These are phyloP conservation scores for Mycena vulgaris DNA, from an alignment of 768 basidiomycete species.

Conservation along the genomic window DNA sequence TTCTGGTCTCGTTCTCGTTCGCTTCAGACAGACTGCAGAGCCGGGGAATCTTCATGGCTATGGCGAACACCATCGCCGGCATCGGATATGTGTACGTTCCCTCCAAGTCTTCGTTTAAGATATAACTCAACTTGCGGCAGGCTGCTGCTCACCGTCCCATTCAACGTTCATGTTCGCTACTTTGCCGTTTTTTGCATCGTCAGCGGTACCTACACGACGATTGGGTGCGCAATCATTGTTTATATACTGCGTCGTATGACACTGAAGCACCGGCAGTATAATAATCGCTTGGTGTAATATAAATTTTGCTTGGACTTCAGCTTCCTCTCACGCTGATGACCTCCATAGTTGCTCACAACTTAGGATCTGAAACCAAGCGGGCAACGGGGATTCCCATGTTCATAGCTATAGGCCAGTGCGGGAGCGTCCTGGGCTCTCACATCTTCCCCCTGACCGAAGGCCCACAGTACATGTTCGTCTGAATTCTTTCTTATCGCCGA, in stretches of 20 bases:
- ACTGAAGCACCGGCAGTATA: constrained; percentile 49
- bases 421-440: constrained; percentile 81
- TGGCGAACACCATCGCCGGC: constrained; percentile 62
- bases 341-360: constrained; percentile 75
- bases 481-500: neutral
- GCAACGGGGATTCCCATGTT: constrained; percentile 85
- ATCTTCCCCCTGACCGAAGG: constrained; percentile 76
- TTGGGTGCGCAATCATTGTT: constrained; percentile 55
- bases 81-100: constrained; percentile 76
- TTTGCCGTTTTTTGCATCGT: constrained; percentile 87
- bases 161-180: constrained; percentile 76
- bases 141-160: constrained; percentile 67
- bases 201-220: constrained; percentile 82
- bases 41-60: constrained; percentile 65
- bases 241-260: too few species aligned
- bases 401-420: constrained; percentile 86
- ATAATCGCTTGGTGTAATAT: constrained; percentile 83
- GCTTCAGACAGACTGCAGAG: constrained; percentile 77
- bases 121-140: constrained; percentile 44
- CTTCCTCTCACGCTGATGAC: constrained; percentile 1
- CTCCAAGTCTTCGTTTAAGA: neutral
- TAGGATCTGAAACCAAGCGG: constrained; percentile 84
- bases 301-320: constrained; percentile 14
- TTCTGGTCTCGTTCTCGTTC: constrained; percentile 73
- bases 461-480: constrained; percentile 70